Evolutionary conservation across 2,329 filamentous ascomycete genomes (phyloP), one percentile per base, ranked within the genome.

Genomic region (Colletotrichum navitas): DNA sequence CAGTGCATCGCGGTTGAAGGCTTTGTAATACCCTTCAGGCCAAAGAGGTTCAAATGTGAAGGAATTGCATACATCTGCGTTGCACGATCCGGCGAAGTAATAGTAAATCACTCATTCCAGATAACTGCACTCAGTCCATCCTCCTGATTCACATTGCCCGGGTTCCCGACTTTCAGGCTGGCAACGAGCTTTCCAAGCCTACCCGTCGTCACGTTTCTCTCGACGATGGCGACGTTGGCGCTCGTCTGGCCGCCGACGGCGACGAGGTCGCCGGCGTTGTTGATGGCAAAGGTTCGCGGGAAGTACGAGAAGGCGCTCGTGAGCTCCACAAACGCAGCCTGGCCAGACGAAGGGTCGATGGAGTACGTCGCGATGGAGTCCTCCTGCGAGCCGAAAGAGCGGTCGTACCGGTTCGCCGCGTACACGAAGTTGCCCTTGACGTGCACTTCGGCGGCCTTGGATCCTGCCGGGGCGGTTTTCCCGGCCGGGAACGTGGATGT

Each of bases 211-310:
- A 83, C 78, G 78, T 93, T 85, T 14, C 91, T 81, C 70, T 80
- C 78, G 34, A 91, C 82, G 43, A 93, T 85, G 2, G 85, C 87
- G 0, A 93, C 87, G 29, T 85, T 88, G 18, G 86, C 84, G 51
- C 85, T 88, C 2, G 85, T 85, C 81, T 92, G 90, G 32, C 91
- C 86, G 0, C 87, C 91, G 49, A 93, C 85, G 0, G 90, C 91
- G 1, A 92, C 84, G 71, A 91, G 75, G 55, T 85, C 83, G 0
- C 91, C 91, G 0, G 85, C 85, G 49, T 83, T 83, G 76, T 91
- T 92, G 65, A 92, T 81, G 29, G 84, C 83, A 77, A 92, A 91
- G 1, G 90, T 90, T 1, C 91, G 83, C 0, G 91, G 91, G 74
- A 87, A 90, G 67, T 81, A 85, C 0, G 90, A 88, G 72, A 88